Conservation (phyloP, 768 basidiomycete species). For the Sutorius australiensis region DNA sequence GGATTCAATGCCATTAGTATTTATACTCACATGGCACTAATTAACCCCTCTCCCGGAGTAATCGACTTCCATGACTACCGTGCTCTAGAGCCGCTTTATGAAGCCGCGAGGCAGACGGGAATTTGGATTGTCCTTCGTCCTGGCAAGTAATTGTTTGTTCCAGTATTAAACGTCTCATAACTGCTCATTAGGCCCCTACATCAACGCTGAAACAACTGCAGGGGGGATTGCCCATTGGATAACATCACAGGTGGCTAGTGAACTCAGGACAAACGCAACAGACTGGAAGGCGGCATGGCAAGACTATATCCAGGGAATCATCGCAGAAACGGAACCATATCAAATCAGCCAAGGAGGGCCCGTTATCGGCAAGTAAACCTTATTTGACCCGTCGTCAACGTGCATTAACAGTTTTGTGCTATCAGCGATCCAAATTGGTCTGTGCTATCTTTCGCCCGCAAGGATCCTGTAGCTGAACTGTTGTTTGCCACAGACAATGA, state of each 20-base stretch:
- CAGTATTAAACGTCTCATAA: neutral
- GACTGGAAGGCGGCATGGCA: conserved; percentile 71
- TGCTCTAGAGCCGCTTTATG: conserved; percentile 63
- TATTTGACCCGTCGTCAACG: neutral
- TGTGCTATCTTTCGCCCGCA: conserved; percentile 7
- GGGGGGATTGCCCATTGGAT: conserved; percentile 72
- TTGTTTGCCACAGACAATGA: conserved; percentile 58
- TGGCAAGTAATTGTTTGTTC: conserved; percentile 39
- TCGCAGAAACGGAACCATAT: conserved; percentile 53
- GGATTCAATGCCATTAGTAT: conserved; percentile 77
- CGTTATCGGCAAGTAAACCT: conserved; percentile 53
- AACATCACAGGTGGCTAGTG: conserved; percentile 61
- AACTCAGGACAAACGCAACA: conserved; percentile 63
- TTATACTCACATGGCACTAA: conserved; percentile 76
- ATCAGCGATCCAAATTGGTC: conserved; percentile 56
- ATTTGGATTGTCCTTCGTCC: conserved; percentile 79
- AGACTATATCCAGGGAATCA: conserved; percentile 65
- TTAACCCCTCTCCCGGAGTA: conserved; percentile 70
- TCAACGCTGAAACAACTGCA: conserved; percentile 79
- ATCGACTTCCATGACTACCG: conserved; percentile 72
- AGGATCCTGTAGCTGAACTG: neutral
- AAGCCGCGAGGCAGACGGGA: conserved; percentile 69
- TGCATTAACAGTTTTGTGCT: neutral
- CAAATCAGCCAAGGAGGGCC: conserved; percentile 74
- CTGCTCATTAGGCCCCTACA: conserved; percentile 38